Base-by-base conservation (phyloP, 495 filamentous ascomycete species). In the Clohesyomyces aquaticus region DNA sequence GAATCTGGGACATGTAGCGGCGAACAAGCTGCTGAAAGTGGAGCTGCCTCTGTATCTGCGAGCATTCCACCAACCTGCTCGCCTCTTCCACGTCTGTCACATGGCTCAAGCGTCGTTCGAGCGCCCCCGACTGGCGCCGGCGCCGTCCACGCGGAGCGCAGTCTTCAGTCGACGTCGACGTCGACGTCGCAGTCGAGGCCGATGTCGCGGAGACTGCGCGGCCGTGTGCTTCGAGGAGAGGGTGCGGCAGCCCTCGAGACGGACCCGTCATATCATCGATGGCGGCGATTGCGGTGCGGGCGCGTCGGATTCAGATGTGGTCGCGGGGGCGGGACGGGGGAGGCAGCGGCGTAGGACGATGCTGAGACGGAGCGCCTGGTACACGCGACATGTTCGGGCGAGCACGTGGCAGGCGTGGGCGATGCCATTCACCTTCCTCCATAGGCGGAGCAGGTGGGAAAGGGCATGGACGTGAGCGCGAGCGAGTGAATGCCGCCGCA, bases 1-100 rank as follows among this genome's bases (percentile, higher is more conserved):
- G 82, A n/a, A 96, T 82, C 76, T 96, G 92, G 19, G 81, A 78
- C 62, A 92, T 88, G 71, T 89, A 95, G 64, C 91, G 50, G 10
- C 66, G 47, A 11, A 69, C 61, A 0, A 69, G 61, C 21, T 69
- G 32, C 56, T 69, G 61, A 46, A 69, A 65, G 1, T 27, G 48
- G n/a, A 58, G 18, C 29, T 69, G 61, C 27, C 66, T 21, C 43
- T 56, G 18, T 29, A 55, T 47, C 25, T 61, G 66, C 16, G 51
- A 52, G 21, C 48, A 61, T 21, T 69, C 66, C 42, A 69, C 18
- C 19, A 69, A 32, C 42, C 65, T 29, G 27, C 25, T 32, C 1
- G 60, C 21, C 0, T 60, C 48, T 8, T 63, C 54, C 19, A 68
- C 60, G 21, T 59, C 46, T 10, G 59, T 32, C 10, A 59, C 50